Percentiles rank a stretch among this genome's conserved stretches.
phyloP scores from a whole-genome alignment of 208 protist genomes.

The Leishmania martiniquensis region DNA sequence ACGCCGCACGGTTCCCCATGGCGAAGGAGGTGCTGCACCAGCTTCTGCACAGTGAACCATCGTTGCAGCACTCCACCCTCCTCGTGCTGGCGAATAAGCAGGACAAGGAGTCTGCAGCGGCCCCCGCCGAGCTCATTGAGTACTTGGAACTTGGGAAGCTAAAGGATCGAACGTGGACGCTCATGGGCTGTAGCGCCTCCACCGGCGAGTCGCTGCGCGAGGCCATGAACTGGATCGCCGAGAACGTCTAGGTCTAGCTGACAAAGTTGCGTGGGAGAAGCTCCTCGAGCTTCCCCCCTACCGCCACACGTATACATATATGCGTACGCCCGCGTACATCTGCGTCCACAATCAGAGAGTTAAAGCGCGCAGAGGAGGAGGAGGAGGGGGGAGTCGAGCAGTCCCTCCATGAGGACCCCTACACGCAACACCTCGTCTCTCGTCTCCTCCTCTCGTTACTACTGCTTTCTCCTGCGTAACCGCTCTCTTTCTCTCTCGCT shows the following conservation, averaged over 20 bases:
- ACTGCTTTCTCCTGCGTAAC: too few species aligned
- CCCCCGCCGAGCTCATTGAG: constrained; percentile 84
- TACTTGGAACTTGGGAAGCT: constrained; percentile 89
- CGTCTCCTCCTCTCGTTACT: too few species aligned
- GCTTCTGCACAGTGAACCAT: constrained; percentile 84
- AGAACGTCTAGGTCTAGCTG: constrained; percentile 44
- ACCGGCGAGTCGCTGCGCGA: constrained; percentile 92
- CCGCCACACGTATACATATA: neutral
- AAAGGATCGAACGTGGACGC: constrained; percentile 92
- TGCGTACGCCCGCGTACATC: neutral
- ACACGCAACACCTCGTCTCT: too few species aligned
- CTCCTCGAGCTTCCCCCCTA: neutral
- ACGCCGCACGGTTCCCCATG: constrained; percentile 68
- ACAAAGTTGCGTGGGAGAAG: neutral
- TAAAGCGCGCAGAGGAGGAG: too few species aligned
- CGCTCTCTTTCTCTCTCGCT: too few species aligned
- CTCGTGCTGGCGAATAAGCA: constrained; percentile 97
- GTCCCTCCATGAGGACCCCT: too few species aligned
- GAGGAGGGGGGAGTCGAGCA: too few species aligned
- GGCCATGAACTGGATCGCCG: constrained; percentile 93
- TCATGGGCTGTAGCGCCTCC: constrained; percentile 94
- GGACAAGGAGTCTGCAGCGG: constrained; percentile 89
- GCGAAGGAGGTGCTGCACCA: constrained; percentile 85
- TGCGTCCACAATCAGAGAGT: neutral
- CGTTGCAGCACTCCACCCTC: constrained; percentile 84